phyloP scores from a whole-genome alignment of 345 rosid genomes.

The Citrus medica region DNA sequence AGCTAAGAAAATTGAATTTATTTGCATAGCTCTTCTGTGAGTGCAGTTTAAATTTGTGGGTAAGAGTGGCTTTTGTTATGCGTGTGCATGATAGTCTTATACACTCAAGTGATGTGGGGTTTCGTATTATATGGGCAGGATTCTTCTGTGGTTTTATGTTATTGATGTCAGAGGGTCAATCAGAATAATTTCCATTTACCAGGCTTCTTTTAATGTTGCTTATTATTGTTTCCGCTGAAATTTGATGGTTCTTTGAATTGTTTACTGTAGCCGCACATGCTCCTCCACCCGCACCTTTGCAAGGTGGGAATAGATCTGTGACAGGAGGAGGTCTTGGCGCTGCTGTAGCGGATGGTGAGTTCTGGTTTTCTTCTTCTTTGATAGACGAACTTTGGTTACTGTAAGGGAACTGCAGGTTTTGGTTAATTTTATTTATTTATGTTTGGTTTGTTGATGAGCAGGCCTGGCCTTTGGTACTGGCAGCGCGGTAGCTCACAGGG shows the following conservation, averaged over 20 bases:
- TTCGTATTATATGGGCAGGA: too few relatives aligned
- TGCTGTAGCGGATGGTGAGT: constrained; percentile 26
- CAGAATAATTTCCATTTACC: too few relatives aligned
- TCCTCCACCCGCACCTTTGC: constrained; percentile 18
- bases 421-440: background rate
- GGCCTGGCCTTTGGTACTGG: constrained; percentile 48
- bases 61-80: too few relatives aligned
- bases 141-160: too few relatives aligned
- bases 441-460: background rate
- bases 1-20: background rate
- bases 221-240: background rate
- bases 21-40: too few relatives aligned
- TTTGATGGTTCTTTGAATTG: background rate
- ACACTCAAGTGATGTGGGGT: too few relatives aligned
- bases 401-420: background rate
- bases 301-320: background rate
- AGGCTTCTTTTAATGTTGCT: background rate
- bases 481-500: constrained; percentile 46
- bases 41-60: too few relatives aligned
- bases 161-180: too few relatives aligned
- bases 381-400: background rate
- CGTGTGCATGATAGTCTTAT: too few relatives aligned
- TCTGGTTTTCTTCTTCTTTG: background rate
- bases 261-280: constrained; percentile 13
- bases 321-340: constrained; percentile 18